phyloP scores from a whole-genome alignment of 306 rosid genomes.

The Prunus mume region DNA sequence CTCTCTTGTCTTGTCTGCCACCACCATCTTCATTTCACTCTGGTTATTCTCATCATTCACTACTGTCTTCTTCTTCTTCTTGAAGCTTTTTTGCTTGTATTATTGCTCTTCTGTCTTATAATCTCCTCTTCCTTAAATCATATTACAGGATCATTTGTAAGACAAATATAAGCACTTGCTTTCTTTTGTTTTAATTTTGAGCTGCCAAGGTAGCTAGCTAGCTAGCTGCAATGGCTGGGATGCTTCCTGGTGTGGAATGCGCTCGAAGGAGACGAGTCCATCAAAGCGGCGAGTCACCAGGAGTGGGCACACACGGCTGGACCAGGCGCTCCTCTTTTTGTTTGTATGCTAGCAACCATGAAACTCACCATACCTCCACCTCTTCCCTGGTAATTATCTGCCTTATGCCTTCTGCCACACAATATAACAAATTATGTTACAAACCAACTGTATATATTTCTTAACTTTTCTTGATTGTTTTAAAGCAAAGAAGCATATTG shows the following conservation, averaged over 20 bases:
- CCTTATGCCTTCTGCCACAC: not conserved
- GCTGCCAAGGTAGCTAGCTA: not conserved
- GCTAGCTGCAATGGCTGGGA: conserved; percentile 53
- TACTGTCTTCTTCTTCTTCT: not conserved
- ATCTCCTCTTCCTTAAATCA: not conserved
- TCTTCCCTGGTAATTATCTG: conserved; percentile 32
- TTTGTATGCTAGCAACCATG: conserved; percentile 55
- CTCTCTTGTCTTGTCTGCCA: conserved; percentile 32
- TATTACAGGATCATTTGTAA: not conserved
- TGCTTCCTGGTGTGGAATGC: conserved; percentile 93
- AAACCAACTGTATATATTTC: not conserved
- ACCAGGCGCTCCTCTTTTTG: conserved; percentile 55
- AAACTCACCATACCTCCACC: conserved; percentile 34
- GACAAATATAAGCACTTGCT: too few species aligned
- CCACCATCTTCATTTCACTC: not conserved
- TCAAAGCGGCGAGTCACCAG: conserved; percentile 42
- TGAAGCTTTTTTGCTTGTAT: not conserved
- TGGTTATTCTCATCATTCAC: not conserved
- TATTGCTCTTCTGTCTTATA: too few species aligned
- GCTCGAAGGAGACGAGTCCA: conserved; percentile 80
- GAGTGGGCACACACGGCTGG: conserved; percentile 26
- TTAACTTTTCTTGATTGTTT: not conserved
- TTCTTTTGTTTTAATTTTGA: not conserved
- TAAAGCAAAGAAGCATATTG: conserved; percentile 36
- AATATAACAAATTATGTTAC: not conserved